A percentile compares a stretch with the other conserved stretches of the same genome.
Evolutionary conservation across 2,329 filamentous ascomycete species (phyloP).

Genomic region (Orbilia blumenaviensis): DNA sequence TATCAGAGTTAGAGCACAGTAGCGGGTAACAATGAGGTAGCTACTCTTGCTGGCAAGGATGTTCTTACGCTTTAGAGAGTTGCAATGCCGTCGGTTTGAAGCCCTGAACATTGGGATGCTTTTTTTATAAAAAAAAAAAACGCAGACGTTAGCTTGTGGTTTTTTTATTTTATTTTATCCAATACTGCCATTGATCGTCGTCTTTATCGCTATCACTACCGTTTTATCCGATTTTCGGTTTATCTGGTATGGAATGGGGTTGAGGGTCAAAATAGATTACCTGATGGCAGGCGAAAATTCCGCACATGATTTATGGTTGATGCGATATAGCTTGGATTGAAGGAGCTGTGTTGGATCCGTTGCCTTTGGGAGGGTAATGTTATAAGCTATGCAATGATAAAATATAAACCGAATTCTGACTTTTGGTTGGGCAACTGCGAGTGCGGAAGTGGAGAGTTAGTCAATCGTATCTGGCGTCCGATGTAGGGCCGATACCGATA

Average conservation of each 20-base stretch:
- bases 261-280: neutral
- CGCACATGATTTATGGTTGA: conserved; percentile 30
- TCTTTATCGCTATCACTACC: too few relatives aligned
- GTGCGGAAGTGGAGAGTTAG: conserved; percentile 13
- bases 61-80: conserved; percentile 88
- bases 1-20: conserved; percentile 58
- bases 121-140: too few relatives aligned
- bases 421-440: conserved; percentile 11
- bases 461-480: conserved; percentile 14
- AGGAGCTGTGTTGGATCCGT: neutral
- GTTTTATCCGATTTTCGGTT: too few relatives aligned
- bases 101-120: conserved; percentile 88
- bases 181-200: too few relatives aligned
- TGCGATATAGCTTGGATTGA: neutral
- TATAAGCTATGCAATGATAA: neutral
- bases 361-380: neutral
- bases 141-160: too few relatives aligned
- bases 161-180: too few relatives aligned
- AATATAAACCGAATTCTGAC: neutral
- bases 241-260: neutral
- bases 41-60: neutral
- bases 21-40: conserved; percentile 56
- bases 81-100: conserved; percentile 95
- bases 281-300: conserved; percentile 48
- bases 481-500: conserved; percentile 37